phyloP scores from a whole-genome alignment of 2,329 filamentous ascomycete genomes.

The Aspergillus neotritici region DNA sequence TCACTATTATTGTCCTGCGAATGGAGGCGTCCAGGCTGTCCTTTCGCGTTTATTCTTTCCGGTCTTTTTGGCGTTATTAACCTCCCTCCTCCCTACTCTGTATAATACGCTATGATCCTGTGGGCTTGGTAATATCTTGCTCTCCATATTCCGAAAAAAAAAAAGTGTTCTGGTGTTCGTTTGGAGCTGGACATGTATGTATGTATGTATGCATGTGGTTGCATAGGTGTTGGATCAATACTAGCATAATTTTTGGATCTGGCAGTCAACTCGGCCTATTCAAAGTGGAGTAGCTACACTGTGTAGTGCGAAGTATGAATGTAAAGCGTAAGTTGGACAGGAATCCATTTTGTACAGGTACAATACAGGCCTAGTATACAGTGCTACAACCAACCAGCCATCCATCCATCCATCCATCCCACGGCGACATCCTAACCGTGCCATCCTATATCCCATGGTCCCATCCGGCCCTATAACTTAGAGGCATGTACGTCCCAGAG shows the following conservation, averaged over 20 bases:
- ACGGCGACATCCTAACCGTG: neutral
- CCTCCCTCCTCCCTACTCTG: constrained; percentile 31
- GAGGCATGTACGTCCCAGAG: neutral
- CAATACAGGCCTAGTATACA: neutral
- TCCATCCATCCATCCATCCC: neutral
- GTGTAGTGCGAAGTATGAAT: constrained; percentile 2
- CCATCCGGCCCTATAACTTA: neutral
- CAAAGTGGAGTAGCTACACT: no score
- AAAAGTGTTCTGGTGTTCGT: constrained; percentile 2
- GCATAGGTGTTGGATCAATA: neutral
- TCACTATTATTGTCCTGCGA: constrained; percentile 21
- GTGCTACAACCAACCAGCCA: neutral
- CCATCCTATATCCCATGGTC: neutral
- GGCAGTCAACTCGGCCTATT: no score
- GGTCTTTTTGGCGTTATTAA: constrained; percentile 12
- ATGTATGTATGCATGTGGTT: constrained; percentile 9
- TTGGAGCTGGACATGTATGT: constrained; percentile 9
- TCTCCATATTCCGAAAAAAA: constrained; percentile 7
- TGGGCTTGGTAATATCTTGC: constrained; percentile 12
- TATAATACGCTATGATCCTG: constrained; percentile 22
- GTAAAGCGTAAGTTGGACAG: constrained; percentile 12
- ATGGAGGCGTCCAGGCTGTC: constrained; percentile 27
- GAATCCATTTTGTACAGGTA: neutral
- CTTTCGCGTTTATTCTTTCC: constrained; percentile 18
- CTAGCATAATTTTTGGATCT: neutral